Base-by-base conservation (phyloP, 2,329 filamentous ascomycete species). In the Paracamarosporium sp. region DNA sequence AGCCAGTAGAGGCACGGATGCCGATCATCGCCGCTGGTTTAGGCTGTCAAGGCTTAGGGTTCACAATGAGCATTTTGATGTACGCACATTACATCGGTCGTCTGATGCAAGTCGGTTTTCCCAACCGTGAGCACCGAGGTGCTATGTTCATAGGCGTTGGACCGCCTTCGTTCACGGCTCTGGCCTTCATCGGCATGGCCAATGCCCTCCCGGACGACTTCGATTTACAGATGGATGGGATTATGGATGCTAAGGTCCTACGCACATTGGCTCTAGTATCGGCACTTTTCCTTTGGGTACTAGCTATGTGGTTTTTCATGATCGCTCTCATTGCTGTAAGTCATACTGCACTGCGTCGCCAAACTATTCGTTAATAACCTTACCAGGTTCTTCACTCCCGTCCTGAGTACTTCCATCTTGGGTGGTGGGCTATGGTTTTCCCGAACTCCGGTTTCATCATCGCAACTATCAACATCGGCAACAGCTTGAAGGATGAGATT, bases 81-180 rank as follows among this genome's bases (percentile, higher is more conserved):
- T 91, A 91, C 68, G 81, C 88, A 0, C 85, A 89, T 70, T 91
- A 90, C 81, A 85, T 91, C 55, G 87, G 86, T 40, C 84, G 90
- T 5, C 80, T 92, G n/a, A 89, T 92, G 86, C 83, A 86, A 63
- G 81, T 82, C 1, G 85, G 89, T 1, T 81, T 91, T 15, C 89
- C 89, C 0, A 75, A 80, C 62, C 80, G 85, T 7, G 86, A 90
- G 66, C 86, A 89, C 59, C 80, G 89, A 50, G 87, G 89, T 0
- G 89, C 86, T 0, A 84, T 92, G 71, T 92, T 90, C 79, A 91
- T 92, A 79, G 88, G 87, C 58, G 89, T 91, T n/a, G 90, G 90
- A 0, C 88, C 90, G 1, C 88, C 89, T 0, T 84, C 87, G 1
- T 92, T 91, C 78, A 92, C 89, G 0, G 86, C 86, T 1, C 78